phyloP scores from a whole-genome alignment of 805 yeast species.

The Pichia deserticola region DNA sequence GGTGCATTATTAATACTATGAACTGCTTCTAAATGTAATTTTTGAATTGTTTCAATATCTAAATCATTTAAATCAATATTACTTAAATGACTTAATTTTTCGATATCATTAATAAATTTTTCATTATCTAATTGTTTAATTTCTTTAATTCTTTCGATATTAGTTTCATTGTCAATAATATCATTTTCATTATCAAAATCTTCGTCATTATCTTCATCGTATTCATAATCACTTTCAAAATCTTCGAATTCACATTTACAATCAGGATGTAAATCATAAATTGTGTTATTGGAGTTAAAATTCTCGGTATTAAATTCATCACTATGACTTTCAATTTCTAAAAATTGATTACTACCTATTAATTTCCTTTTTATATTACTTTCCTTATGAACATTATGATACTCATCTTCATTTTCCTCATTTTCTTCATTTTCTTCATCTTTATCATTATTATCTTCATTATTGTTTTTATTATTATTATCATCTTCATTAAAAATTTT shows the following conservation, averaged over 20 bases:
- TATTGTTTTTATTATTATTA: neutral
- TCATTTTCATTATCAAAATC: conserved; percentile 9
- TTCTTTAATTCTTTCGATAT: neutral
- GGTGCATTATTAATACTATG: conserved; percentile 13
- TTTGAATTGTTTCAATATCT: neutral
- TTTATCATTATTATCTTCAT: neutral
- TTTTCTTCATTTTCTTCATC: conserved; percentile 9
- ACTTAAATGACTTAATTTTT: neutral
- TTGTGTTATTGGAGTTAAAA: neutral
- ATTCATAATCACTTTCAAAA: conserved; percentile 15
- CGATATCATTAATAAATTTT: neutral
- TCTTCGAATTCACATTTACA: conserved; percentile 29
- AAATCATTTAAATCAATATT: conserved; percentile 1
- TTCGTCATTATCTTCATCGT: conserved; percentile 16
- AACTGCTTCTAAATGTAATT: conserved; percentile 3
- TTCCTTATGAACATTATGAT: conserved; percentile 1
- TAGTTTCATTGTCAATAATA: conserved; percentile 4
- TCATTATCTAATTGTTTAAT: conserved; percentile 9
- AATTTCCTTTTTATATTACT: conserved; percentile 5
- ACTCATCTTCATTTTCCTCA: neutral
- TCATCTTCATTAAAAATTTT: neutral
- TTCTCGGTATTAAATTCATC: conserved; percentile 15
- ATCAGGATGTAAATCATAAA: conserved; percentile 29
- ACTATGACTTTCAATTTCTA: conserved; percentile 16
- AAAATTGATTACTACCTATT: conserved; percentile 12